Evolutionary conservation across 1,284 basidiomycete genomes (phyloP).

Genomic region (Vanrija humicola): DNA sequence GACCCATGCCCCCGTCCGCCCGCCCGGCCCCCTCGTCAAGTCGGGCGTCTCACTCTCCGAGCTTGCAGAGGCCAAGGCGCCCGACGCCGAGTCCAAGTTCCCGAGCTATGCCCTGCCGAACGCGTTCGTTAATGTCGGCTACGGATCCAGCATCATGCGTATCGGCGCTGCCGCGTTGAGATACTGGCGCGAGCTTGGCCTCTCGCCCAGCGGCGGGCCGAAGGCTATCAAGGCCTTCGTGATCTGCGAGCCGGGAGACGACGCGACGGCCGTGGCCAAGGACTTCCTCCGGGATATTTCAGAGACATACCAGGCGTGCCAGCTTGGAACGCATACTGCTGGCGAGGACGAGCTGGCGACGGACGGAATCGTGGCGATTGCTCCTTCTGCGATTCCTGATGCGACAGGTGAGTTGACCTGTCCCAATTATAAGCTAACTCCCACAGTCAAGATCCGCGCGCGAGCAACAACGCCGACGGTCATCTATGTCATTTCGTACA

Average conservation of each 20-base stretch:
- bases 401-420: neutral
- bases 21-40: conserved; percentile 5
- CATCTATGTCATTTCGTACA: conserved; percentile 11
- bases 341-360: conserved; percentile 1
- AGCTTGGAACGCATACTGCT: conserved; percentile 4
- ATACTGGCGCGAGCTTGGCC: conserved; percentile 41
- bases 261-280: conserved; percentile 5
- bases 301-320: conserved; percentile 18
- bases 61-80: neutral
- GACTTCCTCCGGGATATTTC: conserved; percentile 16
- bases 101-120: conserved; percentile 7
- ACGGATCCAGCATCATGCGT: conserved; percentile 26
- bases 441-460: neutral
- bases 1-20: neutral
- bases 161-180: conserved; percentile 30
- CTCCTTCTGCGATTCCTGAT: neutral
- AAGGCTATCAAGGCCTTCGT: conserved; percentile 31
- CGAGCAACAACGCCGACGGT: neutral
- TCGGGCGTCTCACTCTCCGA: conserved; percentile 13
- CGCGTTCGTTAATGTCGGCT: conserved; percentile 24
- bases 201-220: conserved; percentile 37
- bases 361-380: neutral
- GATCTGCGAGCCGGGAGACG: conserved; percentile 18
- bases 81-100: neutral
- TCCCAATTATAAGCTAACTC: too few species aligned